A percentile compares a stretch with the other conserved stretches of the same genome.
These are phyloP conservation scores for Flaveria robusta DNA, from an alignment of 129 eudicot species.

Conservation along the genomic window DNA sequence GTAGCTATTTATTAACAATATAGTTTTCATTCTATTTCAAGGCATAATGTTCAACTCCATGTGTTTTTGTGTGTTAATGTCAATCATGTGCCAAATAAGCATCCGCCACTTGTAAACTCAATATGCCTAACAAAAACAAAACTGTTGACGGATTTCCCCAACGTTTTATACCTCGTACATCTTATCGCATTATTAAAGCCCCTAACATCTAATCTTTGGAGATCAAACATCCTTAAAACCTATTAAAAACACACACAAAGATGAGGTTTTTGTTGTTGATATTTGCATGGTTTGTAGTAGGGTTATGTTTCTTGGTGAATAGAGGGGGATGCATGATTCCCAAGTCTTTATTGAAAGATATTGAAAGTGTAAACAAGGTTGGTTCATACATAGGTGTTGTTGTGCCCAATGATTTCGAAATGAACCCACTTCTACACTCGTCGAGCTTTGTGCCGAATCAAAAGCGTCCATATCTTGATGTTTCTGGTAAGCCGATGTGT, in stretches of 20 bases:
- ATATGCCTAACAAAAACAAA: slow-evolving; percentile 3
- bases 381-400: slow-evolving; percentile 58
- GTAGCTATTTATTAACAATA: no score
- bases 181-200: slow-evolving; percentile 12
- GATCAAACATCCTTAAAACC: slow-evolving; percentile 8
- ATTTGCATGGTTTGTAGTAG: slow-evolving; percentile 37
- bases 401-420: slow-evolving; percentile 50
- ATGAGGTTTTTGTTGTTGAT: slow-evolving; percentile 21
- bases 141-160: slow-evolving; percentile 22
- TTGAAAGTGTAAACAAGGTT: slow-evolving; percentile 38
- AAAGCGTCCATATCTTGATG: slow-evolving; percentile 40
- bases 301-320: slow-evolving; percentile 31
- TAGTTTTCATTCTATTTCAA: neutral
- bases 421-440: slow-evolving; percentile 53
- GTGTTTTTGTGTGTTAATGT: neutral
- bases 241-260: neutral
- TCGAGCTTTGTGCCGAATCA: slow-evolving; percentile 39
- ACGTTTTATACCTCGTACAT: slow-evolving; percentile 1
- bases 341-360: slow-evolving; percentile 28
- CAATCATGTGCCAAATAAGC: slow-evolving; percentile 23
- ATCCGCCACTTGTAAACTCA: slow-evolving; percentile 16
- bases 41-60: neutral
- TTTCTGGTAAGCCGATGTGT: slow-evolving; percentile 45
- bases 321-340: slow-evolving; percentile 33
- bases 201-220: neutral